Base-by-base conservation (phyloP, 1,284 basidiomycete species). In the Butyriboletus appendiculatus region DNA sequence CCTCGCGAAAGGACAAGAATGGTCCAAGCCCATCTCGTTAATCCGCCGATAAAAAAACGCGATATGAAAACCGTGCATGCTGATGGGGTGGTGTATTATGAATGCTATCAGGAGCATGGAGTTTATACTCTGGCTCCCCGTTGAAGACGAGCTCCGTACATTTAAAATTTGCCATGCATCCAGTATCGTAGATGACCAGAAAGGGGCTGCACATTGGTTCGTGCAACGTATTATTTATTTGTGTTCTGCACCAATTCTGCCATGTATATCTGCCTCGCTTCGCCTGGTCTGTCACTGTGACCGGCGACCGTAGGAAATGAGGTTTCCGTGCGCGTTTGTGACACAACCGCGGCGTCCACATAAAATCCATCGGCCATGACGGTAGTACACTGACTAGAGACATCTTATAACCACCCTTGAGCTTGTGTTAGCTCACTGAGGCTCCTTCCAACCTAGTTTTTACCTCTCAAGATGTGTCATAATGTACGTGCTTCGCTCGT, bases 391-490 rank as follows among this genome's bases (percentile, higher is more conserved):
- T 47, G 61, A 54, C 55, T 43, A 46, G 52, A 62, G 43, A 52
- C 58, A 42, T 55, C 51, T 62, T 58, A 58, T 57, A 59, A 59
- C 52, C 58, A 55, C 65, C 45, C 51, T 55, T 26, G 56, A 39
- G 60, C 51, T 48, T 33, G 52, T 28, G 40, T 55, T 45, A 20
- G 40, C 52, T 48, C 59, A 55, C 30, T 3, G 16, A 48, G 41
- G 54, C 48, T 42, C 57, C 48, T 51, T 53, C 52, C 56, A 22
- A 55, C 53, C 59, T 59, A 56, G 20, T 47, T 62, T 59, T 55
- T 58, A 37, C 53, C 55, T 54, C 18, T 54, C 47, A 15, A 56
- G 53, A 92, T 92, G 90, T 92, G 89, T 69, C 79, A 88, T 73
- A 90, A 91, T 72, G 89, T 91, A 65, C 53, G 83, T 74, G 44